phyloP scores from a whole-genome alignment of 768 basidiomycete genomes.

The Naganishia antarctica region DNA sequence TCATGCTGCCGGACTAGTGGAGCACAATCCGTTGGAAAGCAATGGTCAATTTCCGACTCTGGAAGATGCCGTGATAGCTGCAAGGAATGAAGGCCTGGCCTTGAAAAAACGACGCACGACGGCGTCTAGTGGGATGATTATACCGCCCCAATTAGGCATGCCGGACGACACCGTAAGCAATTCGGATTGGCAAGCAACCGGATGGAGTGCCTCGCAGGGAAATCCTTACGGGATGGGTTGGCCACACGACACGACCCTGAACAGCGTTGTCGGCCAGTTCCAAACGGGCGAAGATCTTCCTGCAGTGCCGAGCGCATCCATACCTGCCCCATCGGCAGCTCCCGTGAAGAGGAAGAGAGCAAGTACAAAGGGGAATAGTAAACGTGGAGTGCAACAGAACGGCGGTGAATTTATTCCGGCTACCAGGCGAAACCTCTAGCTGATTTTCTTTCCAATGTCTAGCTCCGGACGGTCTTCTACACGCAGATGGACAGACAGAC shows the following conservation, averaged over 20 bases:
- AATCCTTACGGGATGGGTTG: constrained; percentile 2
- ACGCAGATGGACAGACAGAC: neutral
- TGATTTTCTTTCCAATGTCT: neutral
- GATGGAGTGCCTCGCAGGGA: constrained; percentile 15
- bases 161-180: constrained; percentile 1
- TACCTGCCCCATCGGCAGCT: neutral
- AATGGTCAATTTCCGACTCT: constrained; percentile 18
- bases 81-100: constrained; percentile 6
- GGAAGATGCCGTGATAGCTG: constrained; percentile 1
- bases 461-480: constrained; percentile 4
- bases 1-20: constrained; percentile 26
- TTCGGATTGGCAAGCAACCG: constrained; percentile 16
- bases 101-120: constrained; percentile 21
- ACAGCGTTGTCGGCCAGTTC: constrained; percentile 16
- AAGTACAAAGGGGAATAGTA: constrained; percentile 20
- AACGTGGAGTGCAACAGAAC: constrained; percentile 1
- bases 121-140: constrained; percentile 10
- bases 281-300: constrained; percentile 9
- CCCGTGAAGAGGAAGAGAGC: constrained; percentile 15
- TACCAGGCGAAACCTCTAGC: neutral
- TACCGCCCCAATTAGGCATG: constrained; percentile 8
- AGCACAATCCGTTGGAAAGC: constrained; percentile 23
- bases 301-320: neutral
- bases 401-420: neutral
- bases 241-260: constrained; percentile 14